A percentile compares a stretch with the other conserved stretches of the same genome.
phyloP scores from a whole-genome alignment of 768 basidiomycete genomes.

The Sistotremastrum suecicum region DNA sequence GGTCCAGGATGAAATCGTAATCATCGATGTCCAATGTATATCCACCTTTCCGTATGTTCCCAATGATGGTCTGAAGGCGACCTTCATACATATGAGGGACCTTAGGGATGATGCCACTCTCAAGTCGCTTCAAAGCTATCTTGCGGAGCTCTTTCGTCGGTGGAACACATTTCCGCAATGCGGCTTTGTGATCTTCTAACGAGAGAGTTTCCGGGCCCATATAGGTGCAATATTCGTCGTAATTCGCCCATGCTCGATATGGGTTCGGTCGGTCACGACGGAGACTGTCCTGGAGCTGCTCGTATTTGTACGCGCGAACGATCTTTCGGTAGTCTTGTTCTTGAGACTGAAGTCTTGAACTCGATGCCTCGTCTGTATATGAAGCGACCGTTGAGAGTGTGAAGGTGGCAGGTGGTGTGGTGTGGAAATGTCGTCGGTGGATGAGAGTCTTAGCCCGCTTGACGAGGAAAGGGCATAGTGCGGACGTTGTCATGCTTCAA shows the following conservation, averaged over 20 bases:
- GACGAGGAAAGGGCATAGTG: too few relatives aligned
- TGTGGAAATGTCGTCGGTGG: too few relatives aligned
- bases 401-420: too few relatives aligned
- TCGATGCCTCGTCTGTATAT: not conserved
- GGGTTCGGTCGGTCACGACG: constrained; percentile 22
- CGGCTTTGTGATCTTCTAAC: constrained; percentile 50
- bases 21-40: constrained; percentile 36
- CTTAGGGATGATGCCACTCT: constrained; percentile 20
- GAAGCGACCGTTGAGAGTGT: too few relatives aligned
- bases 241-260: constrained; percentile 49
- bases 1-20: constrained; percentile 60
- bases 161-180: constrained; percentile 53
- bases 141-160: constrained; percentile 30
- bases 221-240: constrained; percentile 39
- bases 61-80: constrained; percentile 53
- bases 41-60: constrained; percentile 49
- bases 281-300: constrained; percentile 17
- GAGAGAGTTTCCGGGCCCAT: constrained; percentile 39
- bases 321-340: not conserved
- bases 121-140: constrained; percentile 27
- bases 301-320: constrained; percentile 14
- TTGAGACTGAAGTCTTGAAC: not conserved
- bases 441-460: too few relatives aligned
- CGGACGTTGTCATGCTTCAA: too few relatives aligned
- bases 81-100: constrained; percentile 44